phyloP scores from a whole-genome alignment of 306 rosid genomes.

The Fragaria ananassa region DNA sequence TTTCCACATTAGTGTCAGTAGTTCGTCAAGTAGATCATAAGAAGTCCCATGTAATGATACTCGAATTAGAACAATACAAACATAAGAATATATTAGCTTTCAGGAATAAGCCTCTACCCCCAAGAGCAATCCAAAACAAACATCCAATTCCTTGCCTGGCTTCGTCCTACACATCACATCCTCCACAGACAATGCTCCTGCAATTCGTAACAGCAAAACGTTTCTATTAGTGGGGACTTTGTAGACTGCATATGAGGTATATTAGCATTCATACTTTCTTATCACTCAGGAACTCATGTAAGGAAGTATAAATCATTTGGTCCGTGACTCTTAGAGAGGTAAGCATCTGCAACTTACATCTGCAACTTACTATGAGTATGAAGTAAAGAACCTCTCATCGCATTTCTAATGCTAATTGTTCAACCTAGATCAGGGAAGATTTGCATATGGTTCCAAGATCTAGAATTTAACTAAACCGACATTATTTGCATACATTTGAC shows the following conservation, averaged over 20 bases:
- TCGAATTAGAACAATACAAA: constrained; percentile 34
- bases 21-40: constrained; percentile 22
- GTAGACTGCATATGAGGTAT: not conserved
- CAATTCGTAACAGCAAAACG: not conserved
- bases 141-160: constrained; percentile 19
- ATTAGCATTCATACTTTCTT: not conserved
- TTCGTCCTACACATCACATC: constrained; percentile 52
- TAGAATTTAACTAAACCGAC: not conserved
- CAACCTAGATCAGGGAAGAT: not conserved
- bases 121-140: constrained; percentile 22
- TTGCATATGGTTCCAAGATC: not conserved
- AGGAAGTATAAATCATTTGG: not conserved
- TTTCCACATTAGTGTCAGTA: constrained; percentile 22
- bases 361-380: not conserved
- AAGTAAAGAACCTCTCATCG: not conserved
- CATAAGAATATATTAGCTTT: constrained; percentile 31
- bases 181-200: constrained; percentile 82
- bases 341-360: not conserved
- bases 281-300: not conserved
- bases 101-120: constrained; percentile 34
- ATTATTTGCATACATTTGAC: not conserved
- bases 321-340: not conserved
- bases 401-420: not conserved
- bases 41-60: constrained; percentile 23
- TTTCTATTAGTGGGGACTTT: not conserved